A percentile compares a stretch with the other conserved stretches of the same genome.
phyloP scores from a whole-genome alignment of 139 green algal genomes.

The Closterium sp. region DNA sequence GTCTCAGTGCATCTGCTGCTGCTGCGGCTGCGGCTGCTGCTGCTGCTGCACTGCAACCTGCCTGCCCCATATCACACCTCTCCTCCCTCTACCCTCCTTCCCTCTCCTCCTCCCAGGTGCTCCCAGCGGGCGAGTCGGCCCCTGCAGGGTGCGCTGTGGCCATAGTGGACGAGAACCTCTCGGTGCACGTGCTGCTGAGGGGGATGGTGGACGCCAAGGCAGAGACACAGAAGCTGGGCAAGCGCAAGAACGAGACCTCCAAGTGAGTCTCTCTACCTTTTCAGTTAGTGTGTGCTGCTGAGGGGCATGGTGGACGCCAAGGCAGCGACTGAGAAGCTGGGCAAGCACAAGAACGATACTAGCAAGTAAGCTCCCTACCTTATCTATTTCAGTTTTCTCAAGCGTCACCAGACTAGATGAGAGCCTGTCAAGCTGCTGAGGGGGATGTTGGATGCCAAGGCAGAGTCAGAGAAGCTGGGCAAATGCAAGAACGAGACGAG shows the following conservation, averaged over 20 bases:
- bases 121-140: neutral
- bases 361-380: neutral
- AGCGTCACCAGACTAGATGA: too few relatives aligned
- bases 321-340: conserved; percentile 85
- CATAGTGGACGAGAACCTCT: conserved; percentile 89
- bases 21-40: neutral
- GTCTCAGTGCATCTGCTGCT: conserved; percentile 71
- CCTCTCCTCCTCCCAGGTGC: conserved; percentile 2
- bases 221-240: too few relatives aligned
- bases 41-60: neutral
- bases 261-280: too few relatives aligned
- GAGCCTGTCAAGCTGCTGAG: too few relatives aligned
- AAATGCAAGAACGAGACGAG: conserved; percentile 73
- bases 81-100: neutral
- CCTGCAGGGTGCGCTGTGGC: conserved; percentile 71
- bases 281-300: too few relatives aligned
- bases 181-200: too few relatives aligned
- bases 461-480: conserved; percentile 86
- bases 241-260: too few relatives aligned
- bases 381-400: neutral
- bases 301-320: conserved; percentile 82
- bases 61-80: too few relatives aligned
- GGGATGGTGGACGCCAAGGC: too few relatives aligned
- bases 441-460: conserved; percentile 83
- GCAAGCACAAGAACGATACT: conserved; percentile 74